Conservation (phyloP, 306 rosid species). For the Vigna hirtella region DNA sequence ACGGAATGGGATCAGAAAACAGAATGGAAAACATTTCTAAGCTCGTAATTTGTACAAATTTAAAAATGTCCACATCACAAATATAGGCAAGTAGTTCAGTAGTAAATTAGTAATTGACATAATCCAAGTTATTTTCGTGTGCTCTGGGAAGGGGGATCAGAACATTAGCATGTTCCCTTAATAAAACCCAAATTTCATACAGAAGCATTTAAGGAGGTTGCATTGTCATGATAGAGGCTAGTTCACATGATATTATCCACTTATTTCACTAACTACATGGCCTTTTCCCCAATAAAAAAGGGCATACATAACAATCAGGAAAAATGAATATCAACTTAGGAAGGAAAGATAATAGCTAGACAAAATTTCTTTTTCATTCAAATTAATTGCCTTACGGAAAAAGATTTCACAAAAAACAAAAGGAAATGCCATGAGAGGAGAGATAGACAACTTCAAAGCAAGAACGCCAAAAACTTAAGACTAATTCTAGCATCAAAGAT, state of each 20-base stretch:
- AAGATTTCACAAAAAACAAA: neutral
- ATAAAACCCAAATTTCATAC: neutral
- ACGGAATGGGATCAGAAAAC: neutral
- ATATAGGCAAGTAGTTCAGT: neutral
- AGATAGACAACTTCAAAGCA: slow-evolving; percentile 18
- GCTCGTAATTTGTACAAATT: slow-evolving; percentile 23
- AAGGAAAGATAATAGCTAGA: neutral
- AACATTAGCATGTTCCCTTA: neutral
- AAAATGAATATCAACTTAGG: neutral
- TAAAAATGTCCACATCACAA: neutral
- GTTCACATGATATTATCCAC: neutral
- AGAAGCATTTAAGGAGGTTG: neutral
- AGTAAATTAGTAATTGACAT: neutral
- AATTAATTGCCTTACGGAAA: neutral
- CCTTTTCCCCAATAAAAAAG: neutral
- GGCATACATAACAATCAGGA: neutral
- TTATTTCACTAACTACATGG: neutral
- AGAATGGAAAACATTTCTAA: neutral
- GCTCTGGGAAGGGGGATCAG: neutral
- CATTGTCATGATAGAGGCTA: neutral
- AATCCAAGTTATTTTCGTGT: slow-evolving; percentile 23
- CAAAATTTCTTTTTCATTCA: slow-evolving; percentile 4
- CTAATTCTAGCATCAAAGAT: slow-evolving; percentile 17
- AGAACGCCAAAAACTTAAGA: neutral
- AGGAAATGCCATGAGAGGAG: neutral